Conservation (phyloP, 805 yeast genomes). For the Wickerhamomyces queroliae region DNA sequence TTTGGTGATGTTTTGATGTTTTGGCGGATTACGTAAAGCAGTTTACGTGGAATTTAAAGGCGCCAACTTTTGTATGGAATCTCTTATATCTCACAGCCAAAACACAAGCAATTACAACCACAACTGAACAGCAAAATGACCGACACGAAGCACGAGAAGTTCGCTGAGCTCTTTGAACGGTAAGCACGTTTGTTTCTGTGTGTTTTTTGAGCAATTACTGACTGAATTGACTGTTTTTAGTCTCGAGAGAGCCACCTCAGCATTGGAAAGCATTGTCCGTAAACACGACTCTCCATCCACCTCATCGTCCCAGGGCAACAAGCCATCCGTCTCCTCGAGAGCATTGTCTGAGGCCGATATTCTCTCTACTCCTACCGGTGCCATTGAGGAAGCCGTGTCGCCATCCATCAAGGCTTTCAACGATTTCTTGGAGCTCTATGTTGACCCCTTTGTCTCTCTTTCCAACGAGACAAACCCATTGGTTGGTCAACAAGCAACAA, state of each 20-base stretch:
- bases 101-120: too few species aligned
- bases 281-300: slow-evolving; percentile 9
- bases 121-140: slow-evolving; percentile 1
- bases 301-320: neutral
- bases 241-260: slow-evolving; percentile 22
- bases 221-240: slow-evolving; percentile 4
- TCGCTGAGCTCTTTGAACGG: slow-evolving; percentile 9
- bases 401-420: slow-evolving; percentile 49
- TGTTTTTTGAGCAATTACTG: neutral
- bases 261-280: slow-evolving; percentile 19
- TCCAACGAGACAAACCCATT: slow-evolving; percentile 51
- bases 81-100: too few species aligned
- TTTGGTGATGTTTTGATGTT: too few species aligned
- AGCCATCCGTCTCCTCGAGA: neutral
- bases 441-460: slow-evolving; percentile 53
- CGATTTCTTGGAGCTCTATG: slow-evolving; percentile 40
- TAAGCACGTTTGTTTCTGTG: neutral
- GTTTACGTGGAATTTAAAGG: too few species aligned
- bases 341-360: slow-evolving; percentile 7
- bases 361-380: slow-evolving; percentile 3
- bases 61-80: too few species aligned
- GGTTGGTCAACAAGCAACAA: slow-evolving; percentile 49
- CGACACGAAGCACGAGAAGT: slow-evolving; percentile 5
- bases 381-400: slow-evolving; percentile 10
- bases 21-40: too few species aligned